Evolutionary conservation across 2,329 filamentous ascomycete genomes (phyloP), one percentile per base, ranked within the genome.

Genomic region (Aschersonia sp.): DNA sequence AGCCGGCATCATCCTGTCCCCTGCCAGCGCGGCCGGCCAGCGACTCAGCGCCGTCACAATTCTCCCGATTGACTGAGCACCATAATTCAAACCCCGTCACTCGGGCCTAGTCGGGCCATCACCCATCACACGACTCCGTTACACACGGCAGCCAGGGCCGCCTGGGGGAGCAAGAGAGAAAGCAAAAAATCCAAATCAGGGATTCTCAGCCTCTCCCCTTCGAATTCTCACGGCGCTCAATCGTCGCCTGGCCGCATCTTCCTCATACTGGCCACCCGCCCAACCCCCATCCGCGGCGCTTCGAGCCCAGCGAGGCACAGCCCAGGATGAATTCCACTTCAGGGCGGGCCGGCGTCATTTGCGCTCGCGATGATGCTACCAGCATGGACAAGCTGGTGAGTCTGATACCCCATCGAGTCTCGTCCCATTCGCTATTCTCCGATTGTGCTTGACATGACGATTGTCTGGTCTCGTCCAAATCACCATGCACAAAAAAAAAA

Each of bases 301-400:
- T 45, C 38, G 47, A 47, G 49, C 47, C 44, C 50, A 50, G 45
- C 47, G 49, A 52, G 49, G 44, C 49, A 45, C 47, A 49, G 48
- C 43, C 55, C 53, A 61, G 58, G 53, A 67, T 67, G 65, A 62
- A 67, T 60, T 59, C 63, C 50, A 60, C 65, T 47, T 72, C 71
- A 52, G 74, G 74, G 61, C 74, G 72, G 65, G 75, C 75, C 57
- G 76, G 76, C 58, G 63, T 78, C 54, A 71, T 82, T 57, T 68
- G 72, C 59, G 70, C 75, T 55, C 60, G 69, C 52, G 67, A 73
- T 46, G 70, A 73, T 63, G 72, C 68, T 52, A 68, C 67, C 52
- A 68, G 63, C 55, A 72, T 81, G 68, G 74, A 77, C 54, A 74
- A 72, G 59, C 67, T 81, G 68, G 78, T 82, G 71, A 70, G 74